Conservation (phyloP, 1,139 yeast genomes). For the Pichia sp. region DNA sequence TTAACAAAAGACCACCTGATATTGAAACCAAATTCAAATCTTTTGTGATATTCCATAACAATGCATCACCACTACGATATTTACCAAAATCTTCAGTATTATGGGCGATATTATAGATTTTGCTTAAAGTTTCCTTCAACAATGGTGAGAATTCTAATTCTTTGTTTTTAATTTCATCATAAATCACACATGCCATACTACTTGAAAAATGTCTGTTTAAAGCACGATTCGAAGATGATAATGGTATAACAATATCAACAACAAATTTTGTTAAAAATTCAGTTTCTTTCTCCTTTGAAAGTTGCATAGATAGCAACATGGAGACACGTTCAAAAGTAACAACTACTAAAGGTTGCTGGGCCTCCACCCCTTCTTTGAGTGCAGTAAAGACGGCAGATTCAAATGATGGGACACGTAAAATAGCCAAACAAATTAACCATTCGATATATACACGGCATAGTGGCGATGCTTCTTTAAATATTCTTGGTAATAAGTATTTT, state of each 20-base stretch:
- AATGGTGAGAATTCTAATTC: slow-evolving; percentile 28
- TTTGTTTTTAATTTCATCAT: slow-evolving; percentile 34
- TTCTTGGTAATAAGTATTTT: slow-evolving; percentile 28
- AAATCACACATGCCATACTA: slow-evolving; percentile 59
- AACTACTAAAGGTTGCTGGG: slow-evolving; percentile 45
- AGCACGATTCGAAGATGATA: slow-evolving; percentile 81
- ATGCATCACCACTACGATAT: slow-evolving; percentile 73
- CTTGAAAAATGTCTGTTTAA: slow-evolving; percentile 76
- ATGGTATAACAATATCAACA: slow-evolving; percentile 42
- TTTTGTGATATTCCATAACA: slow-evolving; percentile 60
- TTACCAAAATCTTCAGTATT: slow-evolving; percentile 51
- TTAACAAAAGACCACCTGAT: slow-evolving; percentile 67
- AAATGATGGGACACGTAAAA: slow-evolving; percentile 25
- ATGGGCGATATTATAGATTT: slow-evolving; percentile 39
- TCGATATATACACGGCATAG: slow-evolving; percentile 67
- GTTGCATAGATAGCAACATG: slow-evolving; percentile 45
- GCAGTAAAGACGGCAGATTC: slow-evolving; percentile 24
- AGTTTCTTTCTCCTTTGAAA: slow-evolving; percentile 29
- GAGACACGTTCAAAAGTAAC: slow-evolving; percentile 59
- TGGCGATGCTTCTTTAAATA: slow-evolving; percentile 66
- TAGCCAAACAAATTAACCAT: slow-evolving; percentile 57
- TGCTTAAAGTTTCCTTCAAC: slow-evolving; percentile 31
- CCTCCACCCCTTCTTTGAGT: slow-evolving; percentile 26
- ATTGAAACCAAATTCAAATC: slow-evolving; percentile 63
- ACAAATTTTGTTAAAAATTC: slow-evolving; percentile 31